phyloP scores from a whole-genome alignment of 495 filamentous ascomycete species.

The Penicillium fimorum region DNA sequence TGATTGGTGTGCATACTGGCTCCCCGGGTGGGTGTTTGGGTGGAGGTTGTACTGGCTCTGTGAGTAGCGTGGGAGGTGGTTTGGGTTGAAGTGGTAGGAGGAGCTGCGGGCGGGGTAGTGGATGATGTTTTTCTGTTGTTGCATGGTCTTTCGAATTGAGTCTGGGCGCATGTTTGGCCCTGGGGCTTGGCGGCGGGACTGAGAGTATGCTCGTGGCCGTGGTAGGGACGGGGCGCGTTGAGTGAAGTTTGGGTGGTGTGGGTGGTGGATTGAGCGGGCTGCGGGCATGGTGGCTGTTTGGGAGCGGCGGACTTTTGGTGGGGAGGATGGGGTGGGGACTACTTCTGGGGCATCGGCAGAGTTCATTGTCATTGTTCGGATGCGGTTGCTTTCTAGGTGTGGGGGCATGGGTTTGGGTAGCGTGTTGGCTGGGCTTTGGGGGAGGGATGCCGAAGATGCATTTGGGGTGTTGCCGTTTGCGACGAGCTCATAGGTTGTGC shows the following conservation, averaged over 20 bases:
- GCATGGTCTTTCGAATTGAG: constrained; percentile 9
- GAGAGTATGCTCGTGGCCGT: constrained; percentile 19
- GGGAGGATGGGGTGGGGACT: constrained; percentile 25
- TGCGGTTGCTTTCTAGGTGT: constrained; percentile 15
- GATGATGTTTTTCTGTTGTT: constrained; percentile 8
- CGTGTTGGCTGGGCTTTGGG: constrained; percentile 2
- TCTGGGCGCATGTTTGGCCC: constrained; percentile 8
- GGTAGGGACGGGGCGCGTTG: constrained; percentile 4
- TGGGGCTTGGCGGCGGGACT: constrained; percentile 18
- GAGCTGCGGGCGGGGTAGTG: constrained; percentile 20
- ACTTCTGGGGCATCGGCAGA: constrained; percentile 45
- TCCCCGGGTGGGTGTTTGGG: background rate
- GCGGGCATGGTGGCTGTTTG: constrained; percentile 25
- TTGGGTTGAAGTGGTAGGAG: constrained; percentile 32
- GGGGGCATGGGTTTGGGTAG: background rate
- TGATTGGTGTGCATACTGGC: constrained; percentile 21
- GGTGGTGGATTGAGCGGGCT: constrained; percentile 27
- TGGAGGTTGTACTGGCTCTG: constrained; percentile 25
- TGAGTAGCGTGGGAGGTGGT: constrained; percentile 27
- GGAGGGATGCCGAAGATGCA: background rate
- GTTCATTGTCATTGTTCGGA: constrained; percentile 39
- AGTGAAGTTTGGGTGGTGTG: constrained; percentile 32
- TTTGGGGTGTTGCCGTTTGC: background rate
- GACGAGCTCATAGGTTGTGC: background rate
- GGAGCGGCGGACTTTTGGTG: constrained; percentile 31